Evolutionary conservation across 768 basidiomycete species (phyloP).

Genomic region (Crepidotus variabilis): DNA sequence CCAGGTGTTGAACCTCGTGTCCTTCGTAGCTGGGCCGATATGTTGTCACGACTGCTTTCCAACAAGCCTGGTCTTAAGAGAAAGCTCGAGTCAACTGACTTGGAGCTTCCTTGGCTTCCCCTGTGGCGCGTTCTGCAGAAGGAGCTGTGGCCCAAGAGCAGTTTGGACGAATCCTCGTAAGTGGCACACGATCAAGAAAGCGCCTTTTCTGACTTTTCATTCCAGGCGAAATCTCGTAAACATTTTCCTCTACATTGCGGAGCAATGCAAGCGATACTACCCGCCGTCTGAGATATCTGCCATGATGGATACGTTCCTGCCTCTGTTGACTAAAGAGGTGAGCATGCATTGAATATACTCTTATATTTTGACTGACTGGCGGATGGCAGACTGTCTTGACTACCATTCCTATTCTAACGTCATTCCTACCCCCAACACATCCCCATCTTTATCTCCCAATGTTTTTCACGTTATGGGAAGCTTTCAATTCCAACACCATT

Average conservation of each 20-base stretch:
- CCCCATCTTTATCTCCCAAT: constrained; percentile 66
- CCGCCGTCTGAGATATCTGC: constrained; percentile 56
- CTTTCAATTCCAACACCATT: constrained; percentile 68
- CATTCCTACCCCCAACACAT: constrained; percentile 70
- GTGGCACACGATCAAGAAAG: constrained; percentile 15
- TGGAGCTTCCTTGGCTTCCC: constrained; percentile 70
- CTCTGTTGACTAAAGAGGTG: constrained; percentile 69
- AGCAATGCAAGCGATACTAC: constrained; percentile 70
- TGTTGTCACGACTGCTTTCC: constrained; percentile 67
- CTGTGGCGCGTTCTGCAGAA: constrained; percentile 74
- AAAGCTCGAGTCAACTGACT: constrained; percentile 63
- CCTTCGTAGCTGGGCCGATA: constrained; percentile 73
- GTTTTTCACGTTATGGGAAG: constrained; percentile 75
- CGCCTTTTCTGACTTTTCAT: background rate
- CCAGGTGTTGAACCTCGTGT: constrained; percentile 74
- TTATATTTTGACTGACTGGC: background rate
- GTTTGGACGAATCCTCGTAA: constrained; percentile 57
- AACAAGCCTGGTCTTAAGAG: constrained; percentile 62
- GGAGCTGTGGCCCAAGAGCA: constrained; percentile 71
- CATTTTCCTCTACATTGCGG: constrained; percentile 70
- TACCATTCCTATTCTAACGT: constrained; percentile 73
- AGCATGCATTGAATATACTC: background rate
- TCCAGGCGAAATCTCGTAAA: constrained; percentile 62
- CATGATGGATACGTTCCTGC: constrained; percentile 72
- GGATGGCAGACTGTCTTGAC: constrained; percentile 53